Percentiles rank a stretch among this genome's conserved stretches.
phyloP scores from a whole-genome alignment of 768 basidiomycete species.

The Floccularia luteovirens region DNA sequence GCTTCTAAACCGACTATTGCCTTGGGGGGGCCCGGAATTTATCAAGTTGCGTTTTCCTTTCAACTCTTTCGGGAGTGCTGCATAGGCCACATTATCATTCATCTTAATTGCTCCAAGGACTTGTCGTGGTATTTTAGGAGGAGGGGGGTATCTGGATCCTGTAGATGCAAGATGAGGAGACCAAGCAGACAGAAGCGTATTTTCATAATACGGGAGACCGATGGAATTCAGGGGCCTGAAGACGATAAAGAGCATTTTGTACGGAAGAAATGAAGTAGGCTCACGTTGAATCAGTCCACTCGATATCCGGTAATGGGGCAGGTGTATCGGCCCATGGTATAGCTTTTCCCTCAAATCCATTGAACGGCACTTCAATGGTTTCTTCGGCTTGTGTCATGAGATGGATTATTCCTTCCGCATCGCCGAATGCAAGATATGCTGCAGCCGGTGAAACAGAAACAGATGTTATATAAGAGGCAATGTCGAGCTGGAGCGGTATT shows the following conservation, averaged over 20 bases:
- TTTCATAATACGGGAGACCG: conserved; percentile 81
- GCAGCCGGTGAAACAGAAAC: conserved; percentile 80
- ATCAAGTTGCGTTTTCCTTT: conserved; percentile 79
- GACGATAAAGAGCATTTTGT: background rate
- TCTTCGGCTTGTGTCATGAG: conserved; percentile 70
- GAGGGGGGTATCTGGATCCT: conserved; percentile 51
- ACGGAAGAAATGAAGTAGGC: conserved; percentile 13
- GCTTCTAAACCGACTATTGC: conserved; percentile 76
- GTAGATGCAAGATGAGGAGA: conserved; percentile 33
- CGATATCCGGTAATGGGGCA: conserved; percentile 57
- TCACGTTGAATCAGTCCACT: conserved; percentile 83
- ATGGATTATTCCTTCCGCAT: conserved; percentile 79
- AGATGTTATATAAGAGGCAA: conserved; percentile 72
- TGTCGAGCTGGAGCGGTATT: conserved; percentile 43
- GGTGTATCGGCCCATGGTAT: conserved; percentile 79
- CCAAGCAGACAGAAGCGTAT: conserved; percentile 70
- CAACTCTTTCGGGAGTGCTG: conserved; percentile 79
- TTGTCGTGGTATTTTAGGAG: conserved; percentile 72
- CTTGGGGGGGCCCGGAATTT: conserved; percentile 39
- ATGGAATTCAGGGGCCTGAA: conserved; percentile 79
- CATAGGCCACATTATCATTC: conserved; percentile 89
- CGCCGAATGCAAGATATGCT: conserved; percentile 90
- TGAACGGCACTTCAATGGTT: conserved; percentile 58
- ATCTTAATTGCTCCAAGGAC: conserved; percentile 73
- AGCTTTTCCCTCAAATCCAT: conserved; percentile 84